Conservation (phyloP, 768 basidiomycete species). For the Lactifluus subvellereus region DNA sequence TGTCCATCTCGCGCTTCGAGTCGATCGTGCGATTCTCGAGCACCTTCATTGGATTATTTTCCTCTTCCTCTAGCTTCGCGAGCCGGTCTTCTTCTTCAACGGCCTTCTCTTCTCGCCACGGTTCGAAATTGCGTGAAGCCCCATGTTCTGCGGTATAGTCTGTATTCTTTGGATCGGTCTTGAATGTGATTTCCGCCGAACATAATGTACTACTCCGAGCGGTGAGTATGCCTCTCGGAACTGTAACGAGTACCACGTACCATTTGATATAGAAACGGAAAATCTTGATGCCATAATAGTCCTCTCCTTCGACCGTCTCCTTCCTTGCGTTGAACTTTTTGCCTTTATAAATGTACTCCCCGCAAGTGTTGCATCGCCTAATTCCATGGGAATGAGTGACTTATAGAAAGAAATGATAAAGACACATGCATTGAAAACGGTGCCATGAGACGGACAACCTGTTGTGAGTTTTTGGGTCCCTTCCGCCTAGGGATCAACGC, state of each 20-base stretch:
- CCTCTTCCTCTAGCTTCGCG: slow-evolving; percentile 83
- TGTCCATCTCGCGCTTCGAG: slow-evolving; percentile 97
- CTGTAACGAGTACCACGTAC: slow-evolving; percentile 40
- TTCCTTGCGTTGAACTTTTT: slow-evolving; percentile 99
- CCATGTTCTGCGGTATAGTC: slow-evolving; percentile 94
- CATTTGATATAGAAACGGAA: slow-evolving; percentile 92
- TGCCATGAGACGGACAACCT: slow-evolving; percentile 98
- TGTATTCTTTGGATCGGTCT: slow-evolving; percentile 97
- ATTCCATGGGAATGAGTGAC: slow-evolving; percentile 10
- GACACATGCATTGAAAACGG: slow-evolving; percentile 88
- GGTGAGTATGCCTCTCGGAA: slow-evolving; percentile 23
- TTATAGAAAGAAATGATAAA: neutral
- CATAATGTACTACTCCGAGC: slow-evolving; percentile 67
- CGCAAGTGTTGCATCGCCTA: slow-evolving; percentile 92
- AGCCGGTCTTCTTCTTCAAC: slow-evolving; percentile 80
- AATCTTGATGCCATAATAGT: slow-evolving; percentile 98
- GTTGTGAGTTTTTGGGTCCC: slow-evolving; percentile 89
- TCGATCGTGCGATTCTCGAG: slow-evolving; percentile 90
- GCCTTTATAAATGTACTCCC: slow-evolving; percentile 98
- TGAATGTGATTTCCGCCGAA: slow-evolving; percentile 98
- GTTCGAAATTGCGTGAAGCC: slow-evolving; percentile 96
- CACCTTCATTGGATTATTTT: slow-evolving; percentile 96
- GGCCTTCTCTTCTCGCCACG: slow-evolving; percentile 82
- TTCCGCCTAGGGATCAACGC: slow-evolving; percentile 90
- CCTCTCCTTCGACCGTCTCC: slow-evolving; percentile 95